These are phyloP conservation scores for Alternaria sp. DNA, from an alignment of 2,329 filamentous ascomycete species.

Conservation along the genomic window DNA sequence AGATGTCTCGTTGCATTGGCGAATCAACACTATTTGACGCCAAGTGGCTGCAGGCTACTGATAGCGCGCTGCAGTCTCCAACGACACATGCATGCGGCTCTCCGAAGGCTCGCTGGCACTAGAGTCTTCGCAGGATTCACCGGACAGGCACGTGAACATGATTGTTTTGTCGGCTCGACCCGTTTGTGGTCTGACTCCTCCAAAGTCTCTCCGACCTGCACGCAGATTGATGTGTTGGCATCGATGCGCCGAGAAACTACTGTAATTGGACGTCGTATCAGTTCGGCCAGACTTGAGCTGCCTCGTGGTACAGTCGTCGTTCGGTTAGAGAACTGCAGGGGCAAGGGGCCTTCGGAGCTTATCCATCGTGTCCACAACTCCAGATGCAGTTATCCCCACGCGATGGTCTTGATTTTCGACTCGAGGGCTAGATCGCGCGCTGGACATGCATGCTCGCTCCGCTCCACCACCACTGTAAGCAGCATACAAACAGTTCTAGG, in stretches of 20 bases:
- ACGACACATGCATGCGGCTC: constrained; percentile 24
- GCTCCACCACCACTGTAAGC: neutral
- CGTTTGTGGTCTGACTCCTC: neutral
- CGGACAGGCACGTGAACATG: constrained; percentile 14
- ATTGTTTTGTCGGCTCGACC: neutral
- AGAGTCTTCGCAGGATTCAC: neutral
- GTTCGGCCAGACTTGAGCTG: constrained; percentile 5
- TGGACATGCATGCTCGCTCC: neutral
- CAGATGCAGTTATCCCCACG: constrained; percentile 1
- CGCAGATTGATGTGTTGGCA: neutral
- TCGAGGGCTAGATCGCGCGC: neutral
- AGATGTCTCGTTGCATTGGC: constrained; percentile 11
- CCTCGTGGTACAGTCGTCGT: constrained; percentile 1
- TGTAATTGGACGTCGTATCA: constrained; percentile 1
- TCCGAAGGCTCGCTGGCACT: neutral
- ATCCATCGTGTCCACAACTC: constrained; percentile 1
- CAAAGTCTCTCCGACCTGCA: neutral
- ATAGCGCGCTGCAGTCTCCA: constrained; percentile 23
- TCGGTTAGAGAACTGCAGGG: constrained; percentile 12
- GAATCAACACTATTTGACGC: constrained; percentile 38
- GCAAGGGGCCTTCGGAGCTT: neutral
- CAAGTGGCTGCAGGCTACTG: constrained; percentile 19
- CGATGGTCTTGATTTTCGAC: neutral
- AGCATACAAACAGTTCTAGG: neutral
- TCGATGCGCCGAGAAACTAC: neutral